phyloP scores from a whole-genome alignment of 371 early-diverging fungal species.

The Rhizopus delemar region DNA sequence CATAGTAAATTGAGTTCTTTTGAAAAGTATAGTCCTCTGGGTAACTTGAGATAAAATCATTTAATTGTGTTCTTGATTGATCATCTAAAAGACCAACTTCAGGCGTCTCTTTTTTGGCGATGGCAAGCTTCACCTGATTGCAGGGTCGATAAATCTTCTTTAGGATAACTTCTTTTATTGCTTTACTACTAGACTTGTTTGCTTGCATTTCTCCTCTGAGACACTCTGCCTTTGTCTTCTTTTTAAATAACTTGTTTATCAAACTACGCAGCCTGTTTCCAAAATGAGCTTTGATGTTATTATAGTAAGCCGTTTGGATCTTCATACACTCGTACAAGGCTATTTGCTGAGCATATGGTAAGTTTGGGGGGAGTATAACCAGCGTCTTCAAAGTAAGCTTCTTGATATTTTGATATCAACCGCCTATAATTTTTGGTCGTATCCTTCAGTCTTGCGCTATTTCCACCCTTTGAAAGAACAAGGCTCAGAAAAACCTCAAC shows the following conservation, averaged over 20 bases:
- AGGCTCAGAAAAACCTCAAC: no score
- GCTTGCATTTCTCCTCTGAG: not conserved
- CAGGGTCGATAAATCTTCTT: not conserved
- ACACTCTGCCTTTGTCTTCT: not conserved
- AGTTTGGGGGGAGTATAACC: no score
- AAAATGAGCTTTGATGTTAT: conserved; percentile 3
- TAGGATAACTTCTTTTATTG: not conserved
- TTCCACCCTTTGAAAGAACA: no score
- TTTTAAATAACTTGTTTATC: not conserved
- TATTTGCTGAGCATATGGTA: no score
- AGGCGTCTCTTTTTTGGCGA: conserved; percentile 2
- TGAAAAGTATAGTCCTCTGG: not conserved
- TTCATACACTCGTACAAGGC: no score
- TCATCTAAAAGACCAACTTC: no score
- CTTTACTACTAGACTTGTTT: not conserved
- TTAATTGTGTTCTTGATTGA: no score
- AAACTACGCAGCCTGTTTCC: not conserved
- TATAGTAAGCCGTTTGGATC: no score
- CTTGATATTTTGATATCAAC: no score
- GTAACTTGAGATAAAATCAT: not conserved
- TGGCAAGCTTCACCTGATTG: not conserved
- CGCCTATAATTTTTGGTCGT: no score
- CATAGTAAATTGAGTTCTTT: conserved; percentile 6
- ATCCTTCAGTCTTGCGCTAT: no score
- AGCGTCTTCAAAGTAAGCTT: no score